Evolutionary conservation across 257 asterid genomes (phyloP).

Genomic region (Solanum bulbocastanum): DNA sequence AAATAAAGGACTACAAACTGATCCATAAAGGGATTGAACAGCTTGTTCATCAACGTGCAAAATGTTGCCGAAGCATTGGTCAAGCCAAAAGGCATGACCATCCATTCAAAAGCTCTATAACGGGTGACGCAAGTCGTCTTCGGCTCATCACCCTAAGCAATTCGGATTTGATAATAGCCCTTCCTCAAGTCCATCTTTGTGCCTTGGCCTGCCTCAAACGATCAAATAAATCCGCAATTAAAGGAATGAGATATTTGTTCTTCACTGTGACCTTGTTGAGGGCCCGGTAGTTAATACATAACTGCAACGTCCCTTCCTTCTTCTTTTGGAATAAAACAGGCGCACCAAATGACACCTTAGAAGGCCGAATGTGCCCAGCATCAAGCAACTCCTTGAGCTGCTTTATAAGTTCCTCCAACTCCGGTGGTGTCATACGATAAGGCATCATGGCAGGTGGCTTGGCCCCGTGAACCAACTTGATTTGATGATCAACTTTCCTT

Average conservation of each 20-base stretch:
- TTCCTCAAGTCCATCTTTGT: background rate
- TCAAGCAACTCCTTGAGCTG: background rate
- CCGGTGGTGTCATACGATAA: rapidly evolving
- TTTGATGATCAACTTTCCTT: no score
- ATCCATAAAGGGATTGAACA: background rate
- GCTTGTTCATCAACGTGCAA: no score
- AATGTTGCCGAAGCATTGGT: no score
- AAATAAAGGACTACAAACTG: background rate
- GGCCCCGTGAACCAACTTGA: background rate
- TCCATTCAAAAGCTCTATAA: no score
- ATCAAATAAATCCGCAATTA: no score
- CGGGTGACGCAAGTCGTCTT: no score
- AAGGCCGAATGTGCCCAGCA: background rate
- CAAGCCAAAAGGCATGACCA: no score
- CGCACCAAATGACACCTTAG: background rate
- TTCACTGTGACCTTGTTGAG: background rate
- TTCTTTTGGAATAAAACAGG: background rate
- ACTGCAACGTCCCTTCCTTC: no score
- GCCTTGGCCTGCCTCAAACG: background rate
- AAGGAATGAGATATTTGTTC: no score
- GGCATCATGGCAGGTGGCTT: background rate
- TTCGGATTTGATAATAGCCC: no score
- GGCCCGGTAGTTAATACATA: background rate
- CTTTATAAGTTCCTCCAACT: background rate
- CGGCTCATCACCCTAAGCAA: no score